Evolutionary conservation across 176 grass and related monocot species (phyloP).

Genomic region (Canna indica): DNA sequence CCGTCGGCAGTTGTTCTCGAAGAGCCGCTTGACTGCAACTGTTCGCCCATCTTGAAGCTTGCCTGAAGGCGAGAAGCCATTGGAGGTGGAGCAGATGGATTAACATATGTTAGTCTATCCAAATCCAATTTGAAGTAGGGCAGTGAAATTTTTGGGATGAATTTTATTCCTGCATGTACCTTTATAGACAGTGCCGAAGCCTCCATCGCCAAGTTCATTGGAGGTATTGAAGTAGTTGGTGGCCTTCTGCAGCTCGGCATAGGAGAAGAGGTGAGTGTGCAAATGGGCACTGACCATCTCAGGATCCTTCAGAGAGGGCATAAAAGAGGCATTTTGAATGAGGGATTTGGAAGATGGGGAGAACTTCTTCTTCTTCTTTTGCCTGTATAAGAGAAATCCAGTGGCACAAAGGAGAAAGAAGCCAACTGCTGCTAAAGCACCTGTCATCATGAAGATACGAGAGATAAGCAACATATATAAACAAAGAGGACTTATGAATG

Average conservation of each 20-base stretch:
- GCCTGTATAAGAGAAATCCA: neutral
- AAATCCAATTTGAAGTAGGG: too few relatives aligned
- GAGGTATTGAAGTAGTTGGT: conserved; percentile 5
- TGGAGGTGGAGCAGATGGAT: too few relatives aligned
- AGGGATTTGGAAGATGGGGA: neutral
- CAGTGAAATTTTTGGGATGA: too few relatives aligned
- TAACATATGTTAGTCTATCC: too few relatives aligned
- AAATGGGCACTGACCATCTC: neutral
- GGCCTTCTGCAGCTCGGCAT: neutral
- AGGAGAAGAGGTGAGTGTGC: conserved; percentile 8
- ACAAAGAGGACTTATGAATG: neutral
- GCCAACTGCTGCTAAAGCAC: neutral
- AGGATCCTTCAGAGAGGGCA: neutral
- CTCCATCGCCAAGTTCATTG: conserved; percentile 14
- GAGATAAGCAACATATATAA: neutral
- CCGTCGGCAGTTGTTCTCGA: conserved; percentile 55
- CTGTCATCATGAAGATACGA: neutral
- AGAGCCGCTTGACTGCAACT: conserved; percentile 60
- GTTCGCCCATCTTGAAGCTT: conserved; percentile 23
- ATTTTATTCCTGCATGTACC: too few relatives aligned
- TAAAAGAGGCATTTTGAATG: neutral
- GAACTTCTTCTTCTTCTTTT: neutral
- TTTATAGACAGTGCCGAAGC: conserved; percentile 14
- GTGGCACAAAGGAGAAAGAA: neutral
- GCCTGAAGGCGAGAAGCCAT: conserved; percentile 3